Base-by-base conservation (phyloP, 2,329 filamentous ascomycete species). In the Tricladium varicosporioides region DNA sequence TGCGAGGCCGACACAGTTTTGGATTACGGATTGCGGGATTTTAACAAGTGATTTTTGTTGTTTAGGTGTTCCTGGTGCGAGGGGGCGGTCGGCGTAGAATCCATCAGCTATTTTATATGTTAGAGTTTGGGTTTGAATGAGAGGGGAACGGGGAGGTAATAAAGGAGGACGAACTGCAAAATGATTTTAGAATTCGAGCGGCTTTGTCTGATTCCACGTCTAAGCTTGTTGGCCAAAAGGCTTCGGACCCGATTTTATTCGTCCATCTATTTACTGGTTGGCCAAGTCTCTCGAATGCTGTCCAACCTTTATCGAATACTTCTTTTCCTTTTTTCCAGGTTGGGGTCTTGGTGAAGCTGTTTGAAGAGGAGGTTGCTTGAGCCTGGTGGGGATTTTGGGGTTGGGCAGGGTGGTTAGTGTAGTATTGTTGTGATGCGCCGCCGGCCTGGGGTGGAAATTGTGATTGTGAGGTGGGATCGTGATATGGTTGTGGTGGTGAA, bases 131-230 rank as follows among this genome's bases (percentile, higher is more conserved):
- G 22, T 31, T 42, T n/a, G 18, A 42, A 19, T 18, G 16, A 27
- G 14, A 18, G 2, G 15, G n/a, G n/a, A n/a, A n/a, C n/a, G n/a
- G n/a, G n/a, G n/a, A n/a, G n/a, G n/a, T n/a, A 49, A 2, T 10
- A 43, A 74, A 74, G 8, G 49, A 53, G 27, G 43, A 76, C 84
- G 67, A 79, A 90, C 87, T 90, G 78, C 91, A 96, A 74, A 97
- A 97, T 32, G 89, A 92, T 71, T 92, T 88, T 54, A 96, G 74
- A 60, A 96, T 96, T 53, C 91, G 82, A 55, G 92, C 91, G 52
- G 91, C 89, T 76, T 96, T 96, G 73, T 96, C 91, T 73, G 88
- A 89, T 76, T 97, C 92, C 63, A 87, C 86, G 70, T 96, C 92
- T 48, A 96, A 77, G 1, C 85, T 87, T 27, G 88, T 87, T 2